Evolutionary conservation across 192 early-diverging fungal genomes (phyloP).

Genomic region (Dissophora globulifera): DNA sequence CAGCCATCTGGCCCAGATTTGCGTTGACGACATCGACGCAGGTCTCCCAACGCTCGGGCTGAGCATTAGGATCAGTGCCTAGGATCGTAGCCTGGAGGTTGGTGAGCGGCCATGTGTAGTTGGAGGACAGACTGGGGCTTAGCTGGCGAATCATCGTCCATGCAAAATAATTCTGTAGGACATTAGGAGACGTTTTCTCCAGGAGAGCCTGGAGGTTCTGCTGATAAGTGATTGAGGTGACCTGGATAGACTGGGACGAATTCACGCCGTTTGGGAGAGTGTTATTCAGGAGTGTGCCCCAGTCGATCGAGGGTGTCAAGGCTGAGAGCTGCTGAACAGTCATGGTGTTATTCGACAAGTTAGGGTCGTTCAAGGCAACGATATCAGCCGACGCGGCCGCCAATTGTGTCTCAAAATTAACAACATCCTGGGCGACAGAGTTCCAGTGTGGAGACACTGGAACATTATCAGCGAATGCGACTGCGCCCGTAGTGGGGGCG

Average conservation of each 20-base stretch:
- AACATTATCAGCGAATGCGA: too few species aligned
- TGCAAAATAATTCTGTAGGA: constrained; percentile 56
- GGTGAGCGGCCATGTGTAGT: constrained; percentile 36
- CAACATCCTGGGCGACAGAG: too few species aligned
- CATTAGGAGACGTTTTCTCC: background rate
- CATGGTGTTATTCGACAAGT: too few species aligned
- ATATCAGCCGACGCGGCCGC: too few species aligned
- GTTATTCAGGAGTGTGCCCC: constrained; percentile 30
- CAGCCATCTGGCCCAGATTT: constrained; percentile 47
- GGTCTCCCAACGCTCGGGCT: constrained; percentile 9
- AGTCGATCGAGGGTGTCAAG: constrained; percentile 27
- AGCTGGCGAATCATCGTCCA: constrained; percentile 53
- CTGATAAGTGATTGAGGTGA: too few species aligned
- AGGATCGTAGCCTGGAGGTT: constrained; percentile 9
- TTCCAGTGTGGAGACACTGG: too few species aligned
- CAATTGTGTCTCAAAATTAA: too few species aligned
- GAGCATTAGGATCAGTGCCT: constrained; percentile 14
- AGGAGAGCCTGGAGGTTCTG: constrained; percentile 3
- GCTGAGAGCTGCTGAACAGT: constrained; percentile 24
- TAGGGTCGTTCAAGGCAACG: too few species aligned
- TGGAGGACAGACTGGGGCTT: constrained; percentile 27
- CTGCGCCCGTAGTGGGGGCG: too few species aligned
- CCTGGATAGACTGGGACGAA: too few species aligned
- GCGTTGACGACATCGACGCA: constrained; percentile 46
- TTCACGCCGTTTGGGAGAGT: background rate